Evolutionary conservation across 768 basidiomycete species (phyloP).

Genomic region (Hortiboletus campestris): DNA sequence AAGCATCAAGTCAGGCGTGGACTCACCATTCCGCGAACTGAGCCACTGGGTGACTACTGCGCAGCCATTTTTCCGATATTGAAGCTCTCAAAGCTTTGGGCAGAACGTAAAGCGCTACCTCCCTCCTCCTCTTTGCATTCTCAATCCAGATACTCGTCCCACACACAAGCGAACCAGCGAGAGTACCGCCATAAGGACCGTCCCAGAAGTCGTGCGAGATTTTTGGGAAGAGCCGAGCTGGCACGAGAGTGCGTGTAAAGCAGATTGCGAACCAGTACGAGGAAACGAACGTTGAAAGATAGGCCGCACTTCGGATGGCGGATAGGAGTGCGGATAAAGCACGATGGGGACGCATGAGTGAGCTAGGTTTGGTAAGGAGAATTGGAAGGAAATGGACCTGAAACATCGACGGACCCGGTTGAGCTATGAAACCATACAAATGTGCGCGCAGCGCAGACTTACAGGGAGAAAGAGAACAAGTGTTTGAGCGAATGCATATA

Average conservation of each 20-base stretch:
- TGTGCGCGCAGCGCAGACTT: conserved; percentile 26
- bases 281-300: conserved; percentile 70
- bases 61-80: conserved; percentile 55
- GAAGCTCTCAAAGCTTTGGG: conserved; percentile 66
- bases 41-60: conserved; percentile 40
- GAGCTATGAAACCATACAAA: not conserved
- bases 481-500: conserved; percentile 60
- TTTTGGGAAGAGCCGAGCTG: conserved; percentile 61
- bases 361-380: conserved; percentile 55
- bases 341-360: conserved; percentile 45
- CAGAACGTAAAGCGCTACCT: conserved; percentile 78
- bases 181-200: conserved; percentile 65
- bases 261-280: conserved; percentile 73
- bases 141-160: conserved; percentile 81
- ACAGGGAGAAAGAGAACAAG: conserved; percentile 72
- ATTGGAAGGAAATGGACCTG: conserved; percentile 72
- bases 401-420: not conserved
- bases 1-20: not conserved
- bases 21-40: conserved; percentile 55
- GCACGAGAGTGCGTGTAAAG: conserved; percentile 59
- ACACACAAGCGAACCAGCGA: conserved; percentile 67
- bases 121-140: conserved; percentile 65
- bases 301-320: conserved; percentile 63
- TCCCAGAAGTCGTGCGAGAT: conserved; percentile 81
- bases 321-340: conserved; percentile 44